phyloP scores from a whole-genome alignment of 305 asterid species.

The Salvia sclarea region DNA sequence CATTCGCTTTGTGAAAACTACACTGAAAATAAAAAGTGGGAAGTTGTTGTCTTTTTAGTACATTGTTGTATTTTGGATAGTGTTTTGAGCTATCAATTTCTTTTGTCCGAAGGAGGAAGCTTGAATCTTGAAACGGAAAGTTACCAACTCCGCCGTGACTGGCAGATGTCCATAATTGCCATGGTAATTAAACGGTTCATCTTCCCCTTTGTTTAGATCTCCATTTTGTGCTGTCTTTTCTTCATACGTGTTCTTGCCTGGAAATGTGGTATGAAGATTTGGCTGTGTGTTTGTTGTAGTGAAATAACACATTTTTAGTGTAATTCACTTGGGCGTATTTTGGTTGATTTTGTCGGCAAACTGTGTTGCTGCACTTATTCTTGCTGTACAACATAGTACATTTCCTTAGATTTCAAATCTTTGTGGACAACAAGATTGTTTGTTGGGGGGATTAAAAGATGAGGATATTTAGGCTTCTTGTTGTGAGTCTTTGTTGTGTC shows the following conservation, averaged over 20 bases:
- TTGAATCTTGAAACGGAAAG: slow-evolving; percentile 25
- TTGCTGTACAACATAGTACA: slow-evolving; percentile 30
- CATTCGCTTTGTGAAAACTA: slow-evolving; percentile 7
- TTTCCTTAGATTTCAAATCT: slow-evolving; percentile 29
- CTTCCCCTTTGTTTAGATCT: slow-evolving; percentile 38
- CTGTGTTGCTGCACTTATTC: slow-evolving; percentile 21
- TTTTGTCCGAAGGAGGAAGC: slow-evolving; percentile 28
- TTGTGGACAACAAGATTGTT: slow-evolving; percentile 15
- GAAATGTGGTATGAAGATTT: slow-evolving; percentile 17
- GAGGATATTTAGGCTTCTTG: slow-evolving; percentile 59
- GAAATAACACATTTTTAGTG: background rate
- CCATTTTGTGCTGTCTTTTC: slow-evolving; percentile 16
- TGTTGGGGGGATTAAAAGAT: slow-evolving; percentile 41
- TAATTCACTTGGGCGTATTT: slow-evolving; percentile 18
- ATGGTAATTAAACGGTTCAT: slow-evolving; percentile 35
- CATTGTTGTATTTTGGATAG: slow-evolving; percentile 33
- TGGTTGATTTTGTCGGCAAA: slow-evolving; percentile 19
- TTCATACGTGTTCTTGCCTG: slow-evolving; percentile 15
- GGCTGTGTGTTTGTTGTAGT: background rate
- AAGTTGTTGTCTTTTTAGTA: slow-evolving; percentile 18
- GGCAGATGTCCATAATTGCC: slow-evolving; percentile 2
- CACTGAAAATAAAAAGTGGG: slow-evolving; percentile 13
- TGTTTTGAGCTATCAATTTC: slow-evolving; percentile 19
- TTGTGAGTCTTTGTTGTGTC: slow-evolving; percentile 48
- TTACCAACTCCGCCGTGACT: background rate